A percentile compares a stretch with the other conserved stretches of the same genome.
phyloP scores from a whole-genome alignment of 306 rosid genomes.

The Cicer chorassanicum region DNA sequence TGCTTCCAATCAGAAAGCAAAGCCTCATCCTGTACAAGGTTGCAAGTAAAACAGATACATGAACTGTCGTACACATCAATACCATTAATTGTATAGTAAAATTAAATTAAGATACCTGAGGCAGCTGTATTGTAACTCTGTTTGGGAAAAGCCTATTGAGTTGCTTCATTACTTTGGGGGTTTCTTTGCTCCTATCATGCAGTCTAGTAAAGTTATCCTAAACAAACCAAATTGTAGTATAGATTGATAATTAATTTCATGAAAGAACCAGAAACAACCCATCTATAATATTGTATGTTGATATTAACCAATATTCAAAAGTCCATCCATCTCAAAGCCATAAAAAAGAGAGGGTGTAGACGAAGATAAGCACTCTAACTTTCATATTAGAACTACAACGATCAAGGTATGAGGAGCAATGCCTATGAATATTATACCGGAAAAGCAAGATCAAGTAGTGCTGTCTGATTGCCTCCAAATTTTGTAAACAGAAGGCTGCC shows the following conservation, averaged over 20 bases:
- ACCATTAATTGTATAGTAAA: slow-evolving; percentile 10
- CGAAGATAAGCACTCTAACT: neutral
- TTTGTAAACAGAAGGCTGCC: slow-evolving; percentile 96
- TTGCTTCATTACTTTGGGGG: slow-evolving; percentile 84
- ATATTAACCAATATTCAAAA: slow-evolving; percentile 12
- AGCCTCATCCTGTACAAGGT: slow-evolving; percentile 70
- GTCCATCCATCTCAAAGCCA: slow-evolving; percentile 30
- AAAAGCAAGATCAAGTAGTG: slow-evolving; percentile 95
- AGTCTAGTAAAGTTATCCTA: slow-evolving; percentile 90
- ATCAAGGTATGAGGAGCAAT: slow-evolving; percentile 23
- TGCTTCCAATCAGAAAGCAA: slow-evolving; percentile 86
- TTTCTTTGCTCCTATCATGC: slow-evolving; percentile 91
- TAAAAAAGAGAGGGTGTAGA: neutral
- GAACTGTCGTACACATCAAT: slow-evolving; percentile 32
- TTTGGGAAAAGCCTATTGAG: slow-evolving; percentile 89
- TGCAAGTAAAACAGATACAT: slow-evolving; percentile 26
- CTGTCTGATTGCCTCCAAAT: slow-evolving; percentile 91
- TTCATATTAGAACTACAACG: slow-evolving; percentile 36
- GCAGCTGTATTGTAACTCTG: slow-evolving; percentile 82
- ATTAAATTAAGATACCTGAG: slow-evolving; percentile 69
- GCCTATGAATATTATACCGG: slow-evolving; percentile 65
- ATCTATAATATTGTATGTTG: neutral
- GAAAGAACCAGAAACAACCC: slow-evolving; percentile 34
- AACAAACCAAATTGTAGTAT: slow-evolving; percentile 36
- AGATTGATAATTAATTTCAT: slow-evolving; percentile 33